Percentiles rank a stretch among this genome's conserved stretches.
These are phyloP conservation scores for Phaseolus lunatus DNA, from an alignment of 306 rosid species.

Conservation along the genomic window DNA sequence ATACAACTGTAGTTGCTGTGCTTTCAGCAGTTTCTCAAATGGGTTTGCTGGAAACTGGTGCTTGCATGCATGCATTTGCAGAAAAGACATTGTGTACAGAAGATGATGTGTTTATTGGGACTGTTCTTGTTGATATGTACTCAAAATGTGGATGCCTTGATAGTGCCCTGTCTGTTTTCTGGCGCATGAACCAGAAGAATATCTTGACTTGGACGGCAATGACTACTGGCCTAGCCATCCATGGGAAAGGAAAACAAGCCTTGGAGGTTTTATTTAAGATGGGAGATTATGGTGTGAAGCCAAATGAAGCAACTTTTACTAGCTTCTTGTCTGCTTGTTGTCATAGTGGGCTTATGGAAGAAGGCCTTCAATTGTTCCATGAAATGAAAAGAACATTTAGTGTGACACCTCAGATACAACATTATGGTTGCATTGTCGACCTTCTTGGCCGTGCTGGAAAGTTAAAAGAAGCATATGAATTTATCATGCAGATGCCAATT, in stretches of 20 bases:
- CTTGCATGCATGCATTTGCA: slow-evolving; percentile 69
- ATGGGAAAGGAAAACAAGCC: slow-evolving; percentile 73
- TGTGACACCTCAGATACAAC: slow-evolving; percentile 60
- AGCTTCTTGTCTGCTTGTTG: slow-evolving; percentile 74
- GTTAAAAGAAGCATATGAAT: slow-evolving; percentile 68
- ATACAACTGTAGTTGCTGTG: slow-evolving; percentile 71
- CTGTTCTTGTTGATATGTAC: slow-evolving; percentile 87
- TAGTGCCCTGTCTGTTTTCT: slow-evolving; percentile 62
- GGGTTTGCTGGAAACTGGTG: slow-evolving; percentile 67
- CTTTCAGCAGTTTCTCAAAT: slow-evolving; percentile 74
- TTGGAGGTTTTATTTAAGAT: slow-evolving; percentile 65
- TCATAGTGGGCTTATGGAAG: slow-evolving; percentile 61
- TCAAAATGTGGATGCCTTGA: slow-evolving; percentile 77
- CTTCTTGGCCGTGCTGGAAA: slow-evolving; percentile 78
- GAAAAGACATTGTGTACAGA: slow-evolving; percentile 60
- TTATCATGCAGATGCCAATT: slow-evolving; percentile 58
- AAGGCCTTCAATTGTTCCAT: slow-evolving; percentile 47
- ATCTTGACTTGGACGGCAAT: slow-evolving; percentile 86
- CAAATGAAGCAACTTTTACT: slow-evolving; percentile 59
- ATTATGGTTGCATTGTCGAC: slow-evolving; percentile 73
- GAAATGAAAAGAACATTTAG: slow-evolving; percentile 59
- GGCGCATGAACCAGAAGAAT: slow-evolving; percentile 61
- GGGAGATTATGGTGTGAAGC: slow-evolving; percentile 62
- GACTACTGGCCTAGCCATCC: slow-evolving; percentile 79
- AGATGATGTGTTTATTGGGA: slow-evolving; percentile 76